phyloP scores from a whole-genome alignment of 2,329 filamentous ascomycete genomes.

The Aspergillus calidoustus region DNA sequence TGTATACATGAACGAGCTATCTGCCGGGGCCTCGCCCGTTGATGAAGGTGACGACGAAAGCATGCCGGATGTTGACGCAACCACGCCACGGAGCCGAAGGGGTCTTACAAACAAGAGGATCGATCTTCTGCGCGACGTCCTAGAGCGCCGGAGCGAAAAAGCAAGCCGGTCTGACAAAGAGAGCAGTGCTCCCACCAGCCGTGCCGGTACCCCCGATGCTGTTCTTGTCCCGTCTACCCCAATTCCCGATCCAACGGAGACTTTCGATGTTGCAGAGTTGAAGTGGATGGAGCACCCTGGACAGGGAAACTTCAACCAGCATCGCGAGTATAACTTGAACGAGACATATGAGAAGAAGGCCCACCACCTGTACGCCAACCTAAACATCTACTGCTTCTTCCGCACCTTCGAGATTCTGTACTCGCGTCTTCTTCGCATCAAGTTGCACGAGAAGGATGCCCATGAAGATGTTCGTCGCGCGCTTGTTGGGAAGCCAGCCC shows the following conservation, averaged over 20 bases:
- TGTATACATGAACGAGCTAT: slow-evolving; percentile 69
- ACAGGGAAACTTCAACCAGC: slow-evolving; percentile 61
- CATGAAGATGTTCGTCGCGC: slow-evolving; percentile 74
- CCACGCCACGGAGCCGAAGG: slow-evolving; percentile 70
- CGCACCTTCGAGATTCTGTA: slow-evolving; percentile 92
- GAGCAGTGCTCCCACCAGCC: slow-evolving; percentile 77
- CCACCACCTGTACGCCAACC: slow-evolving; percentile 91
- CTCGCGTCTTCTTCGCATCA: slow-evolving; percentile 79
- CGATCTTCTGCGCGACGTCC: slow-evolving; percentile 78
- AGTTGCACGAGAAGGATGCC: slow-evolving; percentile 75
- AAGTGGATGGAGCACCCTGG: slow-evolving; percentile 66
- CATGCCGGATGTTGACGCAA: slow-evolving; percentile 66
- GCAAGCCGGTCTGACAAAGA: slow-evolving; percentile 75
- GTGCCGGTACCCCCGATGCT: slow-evolving; percentile 85
- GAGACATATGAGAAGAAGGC: slow-evolving; percentile 78
- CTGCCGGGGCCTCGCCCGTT: slow-evolving; percentile 73
- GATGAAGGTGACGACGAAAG: slow-evolving; percentile 79
- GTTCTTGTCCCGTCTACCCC: slow-evolving; percentile 44
- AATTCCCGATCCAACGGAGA: slow-evolving; percentile 59
- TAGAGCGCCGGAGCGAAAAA: slow-evolving; percentile 77
- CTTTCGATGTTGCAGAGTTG: slow-evolving; percentile 52
- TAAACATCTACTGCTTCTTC: slow-evolving; percentile 93
- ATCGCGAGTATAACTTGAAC: slow-evolving; percentile 72
- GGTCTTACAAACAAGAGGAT: slow-evolving; percentile 70
- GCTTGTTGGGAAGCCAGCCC: slow-evolving; percentile 76